Conservation (phyloP, 768 basidiomycete genomes). For the Candolleomyces eurysporus region DNA sequence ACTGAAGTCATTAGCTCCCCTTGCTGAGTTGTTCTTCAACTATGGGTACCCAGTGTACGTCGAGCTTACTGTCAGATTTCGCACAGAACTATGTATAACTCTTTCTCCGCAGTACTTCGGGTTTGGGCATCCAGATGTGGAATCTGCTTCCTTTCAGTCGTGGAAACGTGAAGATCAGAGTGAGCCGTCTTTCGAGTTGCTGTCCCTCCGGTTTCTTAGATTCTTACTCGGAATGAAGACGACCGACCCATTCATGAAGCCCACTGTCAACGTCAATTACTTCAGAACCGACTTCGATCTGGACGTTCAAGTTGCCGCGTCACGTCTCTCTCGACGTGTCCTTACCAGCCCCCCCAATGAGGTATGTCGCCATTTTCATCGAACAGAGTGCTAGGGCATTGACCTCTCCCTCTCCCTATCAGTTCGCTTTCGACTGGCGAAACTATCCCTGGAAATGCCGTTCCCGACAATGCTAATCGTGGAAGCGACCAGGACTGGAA, state of each 20-base stretch:
- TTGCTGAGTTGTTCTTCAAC: conserved; percentile 47
- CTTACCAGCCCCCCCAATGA: conserved; percentile 40
- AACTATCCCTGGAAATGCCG: conserved; percentile 36
- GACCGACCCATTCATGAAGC: conserved; percentile 45
- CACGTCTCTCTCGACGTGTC: conserved; percentile 41
- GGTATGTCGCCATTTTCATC: conserved; percentile 20
- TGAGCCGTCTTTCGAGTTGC: conserved; percentile 14
- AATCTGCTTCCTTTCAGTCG: conserved; percentile 54
- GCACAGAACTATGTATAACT: background rate
- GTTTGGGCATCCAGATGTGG: conserved; percentile 53
- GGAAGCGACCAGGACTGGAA: conserved; percentile 47
- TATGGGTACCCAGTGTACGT: conserved; percentile 45
- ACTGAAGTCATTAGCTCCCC: conserved; percentile 32
- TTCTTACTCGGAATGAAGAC: conserved; percentile 26
- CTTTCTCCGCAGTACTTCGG: conserved; percentile 25
- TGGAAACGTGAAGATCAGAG: conserved; percentile 47
- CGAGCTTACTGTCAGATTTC: background rate
- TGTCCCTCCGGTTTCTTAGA: background rate
- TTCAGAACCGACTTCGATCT: conserved; percentile 50
- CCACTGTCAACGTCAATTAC: conserved; percentile 48
- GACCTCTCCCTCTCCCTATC: background rate
- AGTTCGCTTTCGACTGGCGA: conserved; percentile 42
- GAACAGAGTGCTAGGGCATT: background rate
- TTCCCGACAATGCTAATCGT: conserved; percentile 42
- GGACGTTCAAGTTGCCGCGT: conserved; percentile 47